phyloP scores from a whole-genome alignment of 805 yeast species.

The Ogataea paradorogensis region DNA sequence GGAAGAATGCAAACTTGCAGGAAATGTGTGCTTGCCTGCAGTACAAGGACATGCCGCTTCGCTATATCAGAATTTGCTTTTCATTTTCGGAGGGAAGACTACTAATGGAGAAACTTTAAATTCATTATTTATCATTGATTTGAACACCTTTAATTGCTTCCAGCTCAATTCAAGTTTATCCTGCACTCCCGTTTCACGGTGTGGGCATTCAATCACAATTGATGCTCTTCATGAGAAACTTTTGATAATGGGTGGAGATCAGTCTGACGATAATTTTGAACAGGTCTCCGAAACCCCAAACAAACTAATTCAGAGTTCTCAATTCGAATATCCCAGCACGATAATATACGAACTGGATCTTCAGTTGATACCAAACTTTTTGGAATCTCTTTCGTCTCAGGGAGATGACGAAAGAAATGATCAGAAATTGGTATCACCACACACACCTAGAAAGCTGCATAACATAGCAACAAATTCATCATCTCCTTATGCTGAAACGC shows the following conservation, averaged over 20 bases:
- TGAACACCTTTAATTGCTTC: conserved; percentile 71
- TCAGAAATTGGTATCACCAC: neutral
- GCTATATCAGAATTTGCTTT: conserved; percentile 71
- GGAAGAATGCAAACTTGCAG: conserved; percentile 68
- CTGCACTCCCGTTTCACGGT: conserved; percentile 72
- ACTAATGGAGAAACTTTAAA: conserved; percentile 64
- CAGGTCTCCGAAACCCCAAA: conserved; percentile 22
- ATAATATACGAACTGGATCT: conserved; percentile 38
- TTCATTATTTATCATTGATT: conserved; percentile 70
- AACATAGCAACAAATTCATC: neutral
- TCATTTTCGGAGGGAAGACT: conserved; percentile 87
- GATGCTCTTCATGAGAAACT: conserved; percentile 63
- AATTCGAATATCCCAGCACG: conserved; percentile 31
- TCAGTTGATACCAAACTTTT: conserved; percentile 22
- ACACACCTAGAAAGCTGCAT: neutral
- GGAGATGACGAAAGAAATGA: neutral
- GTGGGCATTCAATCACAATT: conserved; percentile 87
- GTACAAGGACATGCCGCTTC: conserved; percentile 90
- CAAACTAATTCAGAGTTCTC: conserved; percentile 28
- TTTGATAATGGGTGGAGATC: conserved; percentile 90
- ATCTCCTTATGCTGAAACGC: conserved; percentile 8
- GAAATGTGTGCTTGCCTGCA: conserved; percentile 66
- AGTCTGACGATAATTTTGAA: conserved; percentile 53
- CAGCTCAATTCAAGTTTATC: conserved; percentile 41
- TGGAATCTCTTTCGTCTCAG: conserved; percentile 21